Evolutionary conservation across 2,329 filamentous ascomycete species (phyloP).

Genomic region (Blastomyces emzantsi): DNA sequence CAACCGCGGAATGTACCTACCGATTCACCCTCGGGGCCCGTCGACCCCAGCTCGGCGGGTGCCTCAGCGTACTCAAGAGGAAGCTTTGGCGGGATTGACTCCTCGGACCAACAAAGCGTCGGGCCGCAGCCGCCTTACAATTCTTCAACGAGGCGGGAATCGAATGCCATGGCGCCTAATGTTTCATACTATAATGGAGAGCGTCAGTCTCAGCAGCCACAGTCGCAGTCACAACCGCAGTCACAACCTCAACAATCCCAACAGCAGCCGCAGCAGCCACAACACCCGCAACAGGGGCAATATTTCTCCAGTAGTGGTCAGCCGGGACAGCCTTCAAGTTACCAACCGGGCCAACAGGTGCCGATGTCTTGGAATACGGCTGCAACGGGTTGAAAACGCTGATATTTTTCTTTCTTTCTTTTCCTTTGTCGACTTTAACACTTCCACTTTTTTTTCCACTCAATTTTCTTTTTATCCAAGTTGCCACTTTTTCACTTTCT

Average conservation of each 20-base stretch:
- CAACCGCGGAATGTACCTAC: constrained; percentile 31
- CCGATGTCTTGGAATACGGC: constrained; percentile 3
- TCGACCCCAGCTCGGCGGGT: constrained; percentile 30
- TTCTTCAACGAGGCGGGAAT: constrained; percentile 28
- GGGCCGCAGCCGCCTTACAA: constrained; percentile 22
- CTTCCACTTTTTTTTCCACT: background rate
- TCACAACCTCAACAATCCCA: constrained; percentile 14
- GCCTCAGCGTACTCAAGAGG: constrained; percentile 28
- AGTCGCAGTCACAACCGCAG: background rate
- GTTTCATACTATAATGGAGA: constrained; percentile 30
- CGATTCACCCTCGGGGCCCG: constrained; percentile 32
- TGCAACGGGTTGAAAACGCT: background rate
- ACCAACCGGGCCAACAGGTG: background rate
- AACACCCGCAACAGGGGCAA: constrained; percentile 1
- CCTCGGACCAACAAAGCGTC: constrained; percentile 10
- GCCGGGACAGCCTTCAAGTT: background rate
- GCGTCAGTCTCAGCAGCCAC: constrained; percentile 19
- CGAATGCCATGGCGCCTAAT: constrained; percentile 23
- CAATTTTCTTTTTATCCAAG: background rate
- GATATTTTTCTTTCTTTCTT: background rate
- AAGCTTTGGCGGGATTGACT: constrained; percentile 32
- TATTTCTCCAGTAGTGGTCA: background rate
- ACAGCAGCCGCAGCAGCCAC: background rate
- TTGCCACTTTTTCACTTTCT: background rate
- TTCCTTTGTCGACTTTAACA: background rate